These are phyloP conservation scores for Oryza coarctata DNA, from an alignment of 176 grass and related monocot species.

Conservation along the genomic window DNA sequence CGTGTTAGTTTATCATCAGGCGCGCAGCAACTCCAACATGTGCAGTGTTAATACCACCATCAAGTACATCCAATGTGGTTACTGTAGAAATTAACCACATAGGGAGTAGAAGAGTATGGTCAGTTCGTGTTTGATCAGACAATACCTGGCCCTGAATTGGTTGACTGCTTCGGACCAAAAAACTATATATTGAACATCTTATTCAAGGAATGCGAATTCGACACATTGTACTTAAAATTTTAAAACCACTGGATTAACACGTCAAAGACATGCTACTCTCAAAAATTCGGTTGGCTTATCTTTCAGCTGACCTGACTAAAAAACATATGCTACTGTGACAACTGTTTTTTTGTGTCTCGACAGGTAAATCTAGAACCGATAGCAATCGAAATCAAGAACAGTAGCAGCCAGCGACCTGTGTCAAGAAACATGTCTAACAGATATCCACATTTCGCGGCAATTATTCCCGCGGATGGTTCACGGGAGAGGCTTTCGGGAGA, in stretches of 20 bases:
- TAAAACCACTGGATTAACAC: not conserved
- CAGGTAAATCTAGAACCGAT: not conserved
- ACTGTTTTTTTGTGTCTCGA: not conserved
- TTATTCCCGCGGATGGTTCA: conserved; percentile 28
- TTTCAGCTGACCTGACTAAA: not conserved
- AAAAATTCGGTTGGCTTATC: not conserved
- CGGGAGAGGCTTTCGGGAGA: conserved; percentile 29
- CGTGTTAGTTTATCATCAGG: conserved; percentile 34
- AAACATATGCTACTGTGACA: not conserved
- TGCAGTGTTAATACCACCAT: conserved; percentile 33
- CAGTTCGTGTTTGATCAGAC: conserved; percentile 4
- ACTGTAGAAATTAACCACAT: conserved; percentile 4
- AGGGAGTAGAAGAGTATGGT: not conserved
- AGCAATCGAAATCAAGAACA: not conserved
- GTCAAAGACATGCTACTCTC: not conserved
- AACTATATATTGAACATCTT: not conserved
- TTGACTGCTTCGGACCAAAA: not conserved
- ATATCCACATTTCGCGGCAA: conserved; percentile 33
- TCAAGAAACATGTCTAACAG: not conserved
- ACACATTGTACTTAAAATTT: not conserved
- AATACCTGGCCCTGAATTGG: conserved; percentile 24
- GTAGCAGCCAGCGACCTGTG: not conserved
- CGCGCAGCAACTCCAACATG: conserved; percentile 22
- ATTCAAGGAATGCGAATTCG: not conserved
- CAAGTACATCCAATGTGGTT: conserved; percentile 8